phyloP scores from a whole-genome alignment of 306 rosid genomes.

The Gastrolobium villosum region DNA sequence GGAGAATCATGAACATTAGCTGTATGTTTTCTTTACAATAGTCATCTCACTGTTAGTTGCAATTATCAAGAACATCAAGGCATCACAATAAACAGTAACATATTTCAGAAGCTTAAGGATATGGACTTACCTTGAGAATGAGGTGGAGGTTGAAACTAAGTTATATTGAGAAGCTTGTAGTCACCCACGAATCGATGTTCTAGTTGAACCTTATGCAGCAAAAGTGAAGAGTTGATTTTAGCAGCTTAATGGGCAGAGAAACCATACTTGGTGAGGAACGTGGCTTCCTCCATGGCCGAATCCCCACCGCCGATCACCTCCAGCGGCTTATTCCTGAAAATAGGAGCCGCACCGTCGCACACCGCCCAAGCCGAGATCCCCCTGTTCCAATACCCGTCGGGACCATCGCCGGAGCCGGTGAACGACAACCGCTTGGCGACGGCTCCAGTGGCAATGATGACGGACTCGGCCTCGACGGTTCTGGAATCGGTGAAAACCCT shows the following conservation, averaged over 20 bases:
- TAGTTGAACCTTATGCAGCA: constrained; percentile 73
- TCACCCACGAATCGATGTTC: constrained; percentile 77
- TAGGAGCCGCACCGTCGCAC: constrained; percentile 91
- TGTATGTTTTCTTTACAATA: constrained; percentile 1
- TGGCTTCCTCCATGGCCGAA: constrained; percentile 94
- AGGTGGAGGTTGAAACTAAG: constrained; percentile 87
- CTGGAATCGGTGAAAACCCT: constrained; percentile 67
- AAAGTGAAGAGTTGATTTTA: constrained; percentile 76
- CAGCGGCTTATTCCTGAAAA: constrained; percentile 71
- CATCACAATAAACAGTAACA: constrained; percentile 6
- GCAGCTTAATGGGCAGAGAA: constrained; percentile 76
- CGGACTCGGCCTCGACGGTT: constrained; percentile 61
- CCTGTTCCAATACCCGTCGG: constrained; percentile 80
- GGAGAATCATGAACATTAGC: too few relatives aligned
- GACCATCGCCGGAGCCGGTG: constrained; percentile 69
- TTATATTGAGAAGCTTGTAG: constrained; percentile 80
- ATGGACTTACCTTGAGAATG: constrained; percentile 74
- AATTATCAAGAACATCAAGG: constrained; percentile 20
- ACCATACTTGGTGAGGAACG: constrained; percentile 82
- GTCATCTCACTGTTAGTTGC: constrained; percentile 22
- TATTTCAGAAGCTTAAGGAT: constrained; percentile 23
- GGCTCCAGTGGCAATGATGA: constrained; percentile 88
- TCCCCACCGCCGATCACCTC: constrained; percentile 92
- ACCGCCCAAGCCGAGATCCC: constrained; percentile 91
- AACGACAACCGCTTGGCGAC: constrained; percentile 77